These are phyloP conservation scores for Aspergillus tanneri DNA, from an alignment of 2,329 filamentous ascomycete species.

Conservation along the genomic window DNA sequence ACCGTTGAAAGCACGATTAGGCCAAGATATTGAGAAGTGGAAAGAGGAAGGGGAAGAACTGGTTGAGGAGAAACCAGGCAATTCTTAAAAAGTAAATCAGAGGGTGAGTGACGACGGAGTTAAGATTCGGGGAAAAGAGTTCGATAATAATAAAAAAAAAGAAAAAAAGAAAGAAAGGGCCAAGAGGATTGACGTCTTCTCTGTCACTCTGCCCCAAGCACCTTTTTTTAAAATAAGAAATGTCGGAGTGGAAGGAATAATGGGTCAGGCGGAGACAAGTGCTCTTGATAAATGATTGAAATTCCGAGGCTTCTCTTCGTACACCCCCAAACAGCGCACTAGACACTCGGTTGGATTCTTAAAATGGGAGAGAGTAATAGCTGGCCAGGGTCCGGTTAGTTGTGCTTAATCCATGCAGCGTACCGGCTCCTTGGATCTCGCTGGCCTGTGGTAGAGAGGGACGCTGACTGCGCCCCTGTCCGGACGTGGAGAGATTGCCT, in stretches of 20 bases:
- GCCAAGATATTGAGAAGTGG: no score
- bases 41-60: no score
- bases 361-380: slow-evolving; percentile 16
- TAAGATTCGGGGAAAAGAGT: not conserved
- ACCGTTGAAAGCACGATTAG: no score
- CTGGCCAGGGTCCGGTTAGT: slow-evolving; percentile 20
- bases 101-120: not conserved
- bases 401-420: slow-evolving; percentile 27
- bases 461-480: slow-evolving; percentile 22
- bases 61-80: no score
- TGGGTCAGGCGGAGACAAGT: slow-evolving; percentile 4
- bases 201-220: slow-evolving; percentile 1
- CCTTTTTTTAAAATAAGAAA: not conserved
- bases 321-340: slow-evolving; percentile 22
- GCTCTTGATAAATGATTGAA: slow-evolving; percentile 9
- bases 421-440: slow-evolving; percentile 23
- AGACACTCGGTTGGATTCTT: slow-evolving; percentile 21
- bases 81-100: no score
- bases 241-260: slow-evolving; percentile 1
- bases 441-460: slow-evolving; percentile 20
- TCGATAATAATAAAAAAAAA: not conserved
- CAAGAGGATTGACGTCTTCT: slow-evolving; percentile 6
- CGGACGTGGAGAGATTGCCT: slow-evolving; percentile 13
- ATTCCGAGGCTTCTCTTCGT: slow-evolving; percentile 11
- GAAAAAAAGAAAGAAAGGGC: not conserved